Conservation (phyloP, 495 filamentous ascomycete species). For the Penicillium desertorum region DNA sequence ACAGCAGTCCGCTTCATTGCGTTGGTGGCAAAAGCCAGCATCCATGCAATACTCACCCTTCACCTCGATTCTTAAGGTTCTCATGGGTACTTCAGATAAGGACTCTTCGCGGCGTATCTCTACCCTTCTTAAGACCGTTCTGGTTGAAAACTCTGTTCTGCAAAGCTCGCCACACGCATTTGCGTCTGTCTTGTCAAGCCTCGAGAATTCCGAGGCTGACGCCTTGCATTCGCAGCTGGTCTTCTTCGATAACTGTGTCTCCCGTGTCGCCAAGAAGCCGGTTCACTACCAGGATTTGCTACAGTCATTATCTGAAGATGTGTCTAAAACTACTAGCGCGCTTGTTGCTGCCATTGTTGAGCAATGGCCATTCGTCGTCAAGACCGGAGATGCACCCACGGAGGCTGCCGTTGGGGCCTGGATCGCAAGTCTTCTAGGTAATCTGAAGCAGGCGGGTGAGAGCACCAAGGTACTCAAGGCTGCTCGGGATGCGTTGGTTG, state of each 20-base stretch:
- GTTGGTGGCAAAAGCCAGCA: slow-evolving; percentile 74
- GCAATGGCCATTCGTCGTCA: slow-evolving; percentile 70
- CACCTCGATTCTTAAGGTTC: slow-evolving; percentile 46
- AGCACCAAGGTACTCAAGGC: slow-evolving; percentile 38
- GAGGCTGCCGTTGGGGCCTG: slow-evolving; percentile 52
- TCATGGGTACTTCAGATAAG: slow-evolving; percentile 36
- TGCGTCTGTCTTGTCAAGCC: slow-evolving; percentile 42
- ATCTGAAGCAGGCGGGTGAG: slow-evolving; percentile 49
- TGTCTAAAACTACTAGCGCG: slow-evolving; percentile 45
- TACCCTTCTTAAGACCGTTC: slow-evolving; percentile 33
- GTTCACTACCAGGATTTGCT: slow-evolving; percentile 69
- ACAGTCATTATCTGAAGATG: slow-evolving; percentile 36
- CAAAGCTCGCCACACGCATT: slow-evolving; percentile 34
- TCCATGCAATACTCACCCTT: slow-evolving; percentile 49
- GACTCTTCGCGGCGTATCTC: slow-evolving; percentile 38
- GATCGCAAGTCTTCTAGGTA: slow-evolving; percentile 49
- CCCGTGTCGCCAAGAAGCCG: slow-evolving; percentile 65
- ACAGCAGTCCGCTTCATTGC: slow-evolving; percentile 71
- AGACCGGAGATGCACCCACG: slow-evolving; percentile 40
- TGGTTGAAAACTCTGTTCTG: slow-evolving; percentile 40
- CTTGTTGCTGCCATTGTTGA: slow-evolving; percentile 66
- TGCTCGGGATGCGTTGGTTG: slow-evolving; percentile 42
- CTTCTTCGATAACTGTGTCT: slow-evolving; percentile 79
- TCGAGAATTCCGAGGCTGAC: slow-evolving; percentile 40
- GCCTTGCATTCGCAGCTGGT: slow-evolving; percentile 36